Evolutionary conservation across 371 early-diverging fungal species (phyloP), one percentile per base, ranked within the genome.

Genomic region (Dichotomocladium elegans): DNA sequence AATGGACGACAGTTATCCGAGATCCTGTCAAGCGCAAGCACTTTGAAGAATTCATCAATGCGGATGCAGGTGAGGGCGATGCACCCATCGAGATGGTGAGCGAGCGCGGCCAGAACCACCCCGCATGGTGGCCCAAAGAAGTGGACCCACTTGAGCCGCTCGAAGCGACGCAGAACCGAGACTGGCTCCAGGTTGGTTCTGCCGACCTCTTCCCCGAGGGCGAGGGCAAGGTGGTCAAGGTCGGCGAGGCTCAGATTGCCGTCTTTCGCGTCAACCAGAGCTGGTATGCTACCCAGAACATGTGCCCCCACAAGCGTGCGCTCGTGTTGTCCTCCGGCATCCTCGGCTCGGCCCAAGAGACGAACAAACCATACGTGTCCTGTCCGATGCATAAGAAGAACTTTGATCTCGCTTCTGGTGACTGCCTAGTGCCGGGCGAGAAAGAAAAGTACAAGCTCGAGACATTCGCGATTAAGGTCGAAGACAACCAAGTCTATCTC

Each of bases 361-460:
- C 53, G 4, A 51, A 37, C 25, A 51, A 56, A 41, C 77, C 81
- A 11, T 80, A 83, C 46, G 76, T 87, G 0, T 76, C 86, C 31
- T 87, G 87, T 47, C 85, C 86, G 8, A 76, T 81, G 68, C 87
- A 87, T 67, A 87, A 87, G 55, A 83, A 85, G 51, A 84, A 81
- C 61, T 86, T 83, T 65, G 72, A 76, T 15, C 57, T 86, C 4
- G 62, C 61, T 24, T 66, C 74, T 17, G 85, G 85, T 42, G 61
- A 64, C 24, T 73, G 78, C 37, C 48, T 83, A 17, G 53, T 74
- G 11, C 58, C 72, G 3, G 70, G 69, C 12, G 75, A 73, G 35
- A 71, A 76, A 33, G 65, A 70, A 10, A 60, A 61, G n/a, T 72
- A 73, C 57, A 52, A 60, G 17, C 49, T 86, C 30, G 64, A 62